These are phyloP conservation scores for Aspergillus sp. DNA, from an alignment of 2,329 filamentous ascomycete species.

Conservation along the genomic window DNA sequence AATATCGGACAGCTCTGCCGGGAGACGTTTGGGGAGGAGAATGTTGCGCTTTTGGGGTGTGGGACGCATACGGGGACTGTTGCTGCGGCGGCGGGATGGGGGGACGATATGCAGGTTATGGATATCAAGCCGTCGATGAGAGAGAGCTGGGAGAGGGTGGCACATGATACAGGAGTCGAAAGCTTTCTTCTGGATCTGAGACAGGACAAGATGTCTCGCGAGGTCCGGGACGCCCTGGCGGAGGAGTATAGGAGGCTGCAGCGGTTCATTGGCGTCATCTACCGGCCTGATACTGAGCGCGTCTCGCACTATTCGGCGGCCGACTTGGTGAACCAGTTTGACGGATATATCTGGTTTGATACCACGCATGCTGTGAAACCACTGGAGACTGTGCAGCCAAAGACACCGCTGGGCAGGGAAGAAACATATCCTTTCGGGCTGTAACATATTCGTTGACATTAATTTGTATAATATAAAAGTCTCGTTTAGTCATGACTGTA, in stretches of 20 bases:
- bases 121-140: conserved; percentile 45
- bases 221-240: conserved; percentile 38
- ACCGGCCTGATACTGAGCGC: conserved; percentile 50
- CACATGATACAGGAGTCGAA: conserved; percentile 48
- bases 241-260: conserved; percentile 41
- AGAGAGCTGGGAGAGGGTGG: conserved; percentile 52
- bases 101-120: conserved; percentile 53
- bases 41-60: conserved; percentile 49
- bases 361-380: conserved; percentile 45
- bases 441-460: conserved; percentile 19
- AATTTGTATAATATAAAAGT: too few species aligned
- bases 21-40: conserved; percentile 41
- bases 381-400: conserved; percentile 48
- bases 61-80: conserved; percentile 54
- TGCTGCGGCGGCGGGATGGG: conserved; percentile 53
- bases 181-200: conserved; percentile 51
- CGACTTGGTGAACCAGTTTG: conserved; percentile 50
- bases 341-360: conserved; percentile 54
- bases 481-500: too few species aligned
- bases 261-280: conserved; percentile 56
- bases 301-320: conserved; percentile 51
- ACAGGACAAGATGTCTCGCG: conserved; percentile 32
- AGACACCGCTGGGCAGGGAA: conserved; percentile 41
- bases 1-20: conserved; percentile 57
- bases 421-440: conserved; percentile 56